Evolutionary conservation across 495 filamentous ascomycete species (phyloP).

Genomic region (Hypoxylon subgilvum): DNA sequence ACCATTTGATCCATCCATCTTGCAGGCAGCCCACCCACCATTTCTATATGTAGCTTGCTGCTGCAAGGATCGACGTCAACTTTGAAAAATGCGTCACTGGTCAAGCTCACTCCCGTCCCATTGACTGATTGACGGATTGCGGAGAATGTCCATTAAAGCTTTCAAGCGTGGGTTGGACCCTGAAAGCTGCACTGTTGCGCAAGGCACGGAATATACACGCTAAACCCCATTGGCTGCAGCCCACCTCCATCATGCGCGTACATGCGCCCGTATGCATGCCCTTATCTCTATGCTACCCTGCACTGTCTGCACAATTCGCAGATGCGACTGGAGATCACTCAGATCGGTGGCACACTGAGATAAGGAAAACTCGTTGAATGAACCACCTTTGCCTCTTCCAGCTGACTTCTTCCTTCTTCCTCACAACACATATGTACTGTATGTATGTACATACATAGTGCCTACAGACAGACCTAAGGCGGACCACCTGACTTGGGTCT

Average conservation of each 20-base stretch:
- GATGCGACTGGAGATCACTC: conserved; percentile 27
- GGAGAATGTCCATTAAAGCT: no score
- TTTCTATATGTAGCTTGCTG: no score
- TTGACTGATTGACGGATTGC: no score
- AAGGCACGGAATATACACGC: conserved; percentile 1
- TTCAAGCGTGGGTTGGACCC: no score
- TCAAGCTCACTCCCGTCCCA: no score
- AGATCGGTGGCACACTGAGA: conserved; percentile 25
- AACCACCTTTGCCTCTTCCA: conserved; percentile 11
- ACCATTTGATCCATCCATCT: no score
- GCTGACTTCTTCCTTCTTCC: conserved; percentile 8
- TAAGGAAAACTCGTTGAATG: conserved; percentile 32
- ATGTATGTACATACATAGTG: neutral
- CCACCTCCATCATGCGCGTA: neutral
- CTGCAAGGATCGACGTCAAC: no score
- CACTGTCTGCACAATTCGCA: conserved; percentile 5
- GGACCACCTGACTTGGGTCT: neutral
- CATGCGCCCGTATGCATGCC: no score
- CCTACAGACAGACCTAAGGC: conserved; percentile 6
- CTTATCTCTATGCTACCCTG: conserved; percentile 35
- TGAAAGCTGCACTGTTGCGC: no score
- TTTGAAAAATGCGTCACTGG: no score
- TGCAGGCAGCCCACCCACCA: no score
- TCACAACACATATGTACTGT: neutral
- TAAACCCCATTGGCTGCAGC: conserved; percentile 23